Percentiles rank a stretch among this genome's conserved stretches.
These are phyloP conservation scores for Cunninghamia lanceolata DNA, from an alignment of 75 land plant genomes.

Conservation along the genomic window DNA sequence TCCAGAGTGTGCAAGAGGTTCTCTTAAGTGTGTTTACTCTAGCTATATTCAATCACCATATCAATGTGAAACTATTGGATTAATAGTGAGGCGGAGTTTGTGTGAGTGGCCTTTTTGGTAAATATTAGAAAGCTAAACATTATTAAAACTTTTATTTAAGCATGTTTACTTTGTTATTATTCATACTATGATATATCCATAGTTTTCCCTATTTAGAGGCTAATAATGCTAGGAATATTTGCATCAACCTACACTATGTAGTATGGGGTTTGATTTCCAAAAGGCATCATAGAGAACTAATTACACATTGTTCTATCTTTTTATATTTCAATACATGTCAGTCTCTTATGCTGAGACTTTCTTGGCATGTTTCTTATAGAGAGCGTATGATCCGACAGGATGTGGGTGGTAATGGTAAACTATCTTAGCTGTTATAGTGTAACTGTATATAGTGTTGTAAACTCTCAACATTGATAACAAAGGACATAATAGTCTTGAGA, in stretches of 20 bases:
- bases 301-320: background rate
- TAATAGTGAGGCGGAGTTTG: background rate
- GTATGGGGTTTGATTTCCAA: background rate
- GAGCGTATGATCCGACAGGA: background rate
- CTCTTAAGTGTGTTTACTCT: background rate
- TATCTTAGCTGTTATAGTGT: too few species aligned
- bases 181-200: background rate
- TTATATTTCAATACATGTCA: background rate
- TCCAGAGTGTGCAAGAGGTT: background rate
- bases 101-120: background rate
- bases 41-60: background rate
- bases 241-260: background rate
- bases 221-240: background rate
- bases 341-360: background rate
- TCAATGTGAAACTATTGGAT: background rate
- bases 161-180: background rate
- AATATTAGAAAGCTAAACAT: background rate
- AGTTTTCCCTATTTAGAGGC: background rate
- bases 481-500: too few species aligned
- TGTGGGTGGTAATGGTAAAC: background rate
- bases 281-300: background rate
- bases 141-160: background rate
- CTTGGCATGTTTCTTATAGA: background rate
- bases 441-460: too few species aligned
- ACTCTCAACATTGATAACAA: too few species aligned